phyloP scores from a whole-genome alignment of 2,329 filamentous ascomycete species.

The Phialocephala sp. region DNA sequence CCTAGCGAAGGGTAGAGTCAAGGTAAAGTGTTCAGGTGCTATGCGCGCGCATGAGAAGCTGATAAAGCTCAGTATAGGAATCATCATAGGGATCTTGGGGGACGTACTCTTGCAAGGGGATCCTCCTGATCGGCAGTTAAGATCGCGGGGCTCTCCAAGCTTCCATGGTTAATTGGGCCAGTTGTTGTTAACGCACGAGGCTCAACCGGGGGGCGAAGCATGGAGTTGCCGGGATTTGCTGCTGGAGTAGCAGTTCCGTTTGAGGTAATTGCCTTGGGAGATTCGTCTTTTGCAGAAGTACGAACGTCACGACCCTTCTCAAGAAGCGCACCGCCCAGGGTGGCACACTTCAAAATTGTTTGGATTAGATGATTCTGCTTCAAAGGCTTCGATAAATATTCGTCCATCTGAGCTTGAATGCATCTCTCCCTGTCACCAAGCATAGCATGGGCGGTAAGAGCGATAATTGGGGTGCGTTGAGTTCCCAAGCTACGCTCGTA shows the following conservation, averaged over 20 bases:
- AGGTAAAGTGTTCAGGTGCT: constrained; percentile 32
- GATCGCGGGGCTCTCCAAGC: constrained; percentile 66
- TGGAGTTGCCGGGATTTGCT: constrained; percentile 28
- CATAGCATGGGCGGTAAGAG: constrained; percentile 97
- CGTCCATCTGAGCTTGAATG: constrained; percentile 98
- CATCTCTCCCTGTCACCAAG: constrained; percentile 97
- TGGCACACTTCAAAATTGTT: constrained; percentile 95
- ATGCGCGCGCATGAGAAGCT: constrained; percentile 45
- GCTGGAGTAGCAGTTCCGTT: constrained; percentile 30
- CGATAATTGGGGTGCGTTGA: constrained; percentile 91
- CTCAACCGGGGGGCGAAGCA: constrained; percentile 59
- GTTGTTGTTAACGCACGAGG: constrained; percentile 72
- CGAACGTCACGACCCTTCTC: constrained; percentile 73
- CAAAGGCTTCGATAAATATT: constrained; percentile 94
- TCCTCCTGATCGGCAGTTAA: constrained; percentile 66
- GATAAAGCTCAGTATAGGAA: constrained; percentile 28
- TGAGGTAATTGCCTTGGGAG: constrained; percentile 26
- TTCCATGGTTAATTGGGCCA: constrained; percentile 60
- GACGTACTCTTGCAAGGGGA: constrained; percentile 44
- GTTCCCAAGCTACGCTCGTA: constrained; percentile 84
- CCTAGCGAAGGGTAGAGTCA: constrained; percentile 1
- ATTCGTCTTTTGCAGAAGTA: constrained; percentile 41
- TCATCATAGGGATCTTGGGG: constrained; percentile 17
- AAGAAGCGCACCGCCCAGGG: constrained; percentile 81
- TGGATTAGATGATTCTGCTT: constrained; percentile 98